Percentiles rank a stretch among this genome's conserved stretches.
phyloP scores from a whole-genome alignment of 2,329 filamentous ascomycete genomes.

The Cladophialophora carrionii region DNA sequence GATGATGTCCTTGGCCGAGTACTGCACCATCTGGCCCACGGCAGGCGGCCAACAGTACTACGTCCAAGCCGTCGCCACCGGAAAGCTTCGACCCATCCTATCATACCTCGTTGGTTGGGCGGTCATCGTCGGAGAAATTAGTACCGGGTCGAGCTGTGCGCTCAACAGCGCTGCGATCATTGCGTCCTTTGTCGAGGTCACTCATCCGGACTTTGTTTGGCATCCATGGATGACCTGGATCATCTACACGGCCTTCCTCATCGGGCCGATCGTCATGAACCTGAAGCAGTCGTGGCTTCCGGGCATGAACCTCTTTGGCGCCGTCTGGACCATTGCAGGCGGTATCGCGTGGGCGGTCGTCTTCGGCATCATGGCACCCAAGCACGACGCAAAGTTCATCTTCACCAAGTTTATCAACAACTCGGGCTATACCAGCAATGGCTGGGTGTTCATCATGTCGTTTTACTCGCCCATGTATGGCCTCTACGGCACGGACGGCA shows the following conservation, averaged over 20 bases:
- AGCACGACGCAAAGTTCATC: slow-evolving; percentile 49
- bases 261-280: slow-evolving; percentile 31
- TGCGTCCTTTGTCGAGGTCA: slow-evolving; percentile 32
- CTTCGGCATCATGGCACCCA: slow-evolving; percentile 34
- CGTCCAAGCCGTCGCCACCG: slow-evolving; percentile 31
- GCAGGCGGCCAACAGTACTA: slow-evolving; percentile 34
- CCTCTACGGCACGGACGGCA: slow-evolving; percentile 66
- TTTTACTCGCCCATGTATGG: slow-evolving; percentile 70
- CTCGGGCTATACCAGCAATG: slow-evolving; percentile 49
- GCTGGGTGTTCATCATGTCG: slow-evolving; percentile 64
- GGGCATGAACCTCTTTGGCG: slow-evolving; percentile 32
- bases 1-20: slow-evolving; percentile 34
- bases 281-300: slow-evolving; percentile 34
- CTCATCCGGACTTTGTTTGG: slow-evolving; percentile 30
- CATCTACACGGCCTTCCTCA: slow-evolving; percentile 31
- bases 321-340: slow-evolving; percentile 30
- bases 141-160: slow-evolving; percentile 31
- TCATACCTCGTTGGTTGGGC: slow-evolving; percentile 34
- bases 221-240: slow-evolving; percentile 33
- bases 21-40: slow-evolving; percentile 32
- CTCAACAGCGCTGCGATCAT: slow-evolving; percentile 34
- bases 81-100: slow-evolving; percentile 24
- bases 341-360: slow-evolving; percentile 32
- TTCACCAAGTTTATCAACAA: slow-evolving; percentile 60
- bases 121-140: slow-evolving; percentile 32